Base-by-base conservation (phyloP, 2,329 filamentous ascomycete species). In the Alternaria burnsii region DNA sequence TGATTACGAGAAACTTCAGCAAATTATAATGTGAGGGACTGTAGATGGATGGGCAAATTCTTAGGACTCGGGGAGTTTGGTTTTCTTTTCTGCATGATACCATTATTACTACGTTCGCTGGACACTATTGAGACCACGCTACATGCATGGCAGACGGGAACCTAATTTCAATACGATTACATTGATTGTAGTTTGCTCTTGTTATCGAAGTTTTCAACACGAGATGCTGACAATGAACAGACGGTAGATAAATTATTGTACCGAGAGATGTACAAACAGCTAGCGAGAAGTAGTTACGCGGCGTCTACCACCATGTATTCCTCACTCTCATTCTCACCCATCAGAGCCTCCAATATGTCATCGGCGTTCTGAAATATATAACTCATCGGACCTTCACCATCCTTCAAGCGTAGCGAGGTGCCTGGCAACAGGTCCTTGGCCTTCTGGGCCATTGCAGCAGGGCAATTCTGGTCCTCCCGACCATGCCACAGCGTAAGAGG, bases 401-500 rank as follows among this genome's bases (percentile, higher is more conserved):
- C 58, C 58, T 69, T 62, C 48, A 72, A 48, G 28, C 63, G 60
- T 20, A 76, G 41, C 24, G 53, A 61, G 28, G 68, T 70, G 5
- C 63, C 64, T 1, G 65, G 62, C 50, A 77, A 68, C 24, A 69
- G 34, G 24, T 67, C 64, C 12, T 66, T 62, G 2, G 75, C 74
- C 51, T 70, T 72, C 28, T 58, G 52, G 3, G 64, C 69, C 72
- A 71, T 73, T 12, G 52, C 47, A 22, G 65, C 62, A 9, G 75
- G 71, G 26, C 66, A 71, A 34, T 73, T 70, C 18, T 65, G 56
- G 55, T 79, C 76, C n/a, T 71, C 62, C 3, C 52, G 61, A 0
- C 75, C 76, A 66, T 78, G 76, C 76, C 76, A 79, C 11, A 79
- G 36, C 4, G 70, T 71, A 38, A 76, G 61, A 3, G 66, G 57